These are phyloP conservation scores for Candida schatavii DNA, from an alignment of 805 yeast genomes.

Conservation along the genomic window DNA sequence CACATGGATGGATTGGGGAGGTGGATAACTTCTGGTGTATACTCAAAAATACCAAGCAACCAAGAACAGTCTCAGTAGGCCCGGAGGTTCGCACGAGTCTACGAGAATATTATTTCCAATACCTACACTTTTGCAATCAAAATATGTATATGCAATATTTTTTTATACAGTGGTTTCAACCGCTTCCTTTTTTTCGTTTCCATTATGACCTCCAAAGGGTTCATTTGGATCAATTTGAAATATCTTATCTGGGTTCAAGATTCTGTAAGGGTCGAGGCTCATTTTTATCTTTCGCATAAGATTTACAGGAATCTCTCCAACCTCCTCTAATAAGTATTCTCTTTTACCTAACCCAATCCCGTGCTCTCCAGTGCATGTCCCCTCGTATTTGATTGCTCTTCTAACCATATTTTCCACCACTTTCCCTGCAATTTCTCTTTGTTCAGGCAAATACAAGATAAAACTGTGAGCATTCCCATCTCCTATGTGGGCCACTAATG, in stretches of 20 bases:
- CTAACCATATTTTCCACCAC: slow-evolving; percentile 26
- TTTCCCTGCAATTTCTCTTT: slow-evolving; percentile 38
- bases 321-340: slow-evolving; percentile 54
- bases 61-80: too few species aligned
- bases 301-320: slow-evolving; percentile 63
- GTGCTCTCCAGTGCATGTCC: slow-evolving; percentile 86
- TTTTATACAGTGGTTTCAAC: too few species aligned
- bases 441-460: slow-evolving; percentile 55
- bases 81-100: too few species aligned
- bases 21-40: too few species aligned
- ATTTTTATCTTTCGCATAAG: slow-evolving; percentile 70
- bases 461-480: slow-evolving; percentile 80
- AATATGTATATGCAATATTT: too few species aligned
- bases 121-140: too few species aligned
- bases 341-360: slow-evolving; percentile 80
- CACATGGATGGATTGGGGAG: too few species aligned
- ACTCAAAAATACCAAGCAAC: too few species aligned
- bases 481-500: slow-evolving; percentile 78
- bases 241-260: slow-evolving; percentile 75
- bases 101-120: too few species aligned
- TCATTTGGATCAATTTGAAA: slow-evolving; percentile 62
- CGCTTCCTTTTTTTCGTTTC: too few species aligned
- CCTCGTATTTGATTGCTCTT: slow-evolving; percentile 43
- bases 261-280: slow-evolving; percentile 66
- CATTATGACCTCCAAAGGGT: slow-evolving; percentile 1